Percentiles rank a stretch among this genome's conserved stretches.
phyloP scores from a whole-genome alignment of 345 rosid genomes.

The Isatis tinctoria region DNA sequence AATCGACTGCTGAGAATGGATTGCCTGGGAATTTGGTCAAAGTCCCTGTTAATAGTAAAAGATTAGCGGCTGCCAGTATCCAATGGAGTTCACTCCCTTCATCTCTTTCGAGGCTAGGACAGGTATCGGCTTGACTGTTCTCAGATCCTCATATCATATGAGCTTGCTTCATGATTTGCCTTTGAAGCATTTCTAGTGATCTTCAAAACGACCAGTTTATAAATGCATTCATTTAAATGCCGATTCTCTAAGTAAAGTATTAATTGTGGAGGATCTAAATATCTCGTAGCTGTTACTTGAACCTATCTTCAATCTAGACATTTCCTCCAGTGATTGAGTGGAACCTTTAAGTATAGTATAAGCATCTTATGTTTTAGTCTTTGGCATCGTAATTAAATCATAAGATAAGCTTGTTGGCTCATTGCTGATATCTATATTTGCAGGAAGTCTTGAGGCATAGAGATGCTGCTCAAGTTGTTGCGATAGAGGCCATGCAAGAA shows the following conservation, averaged over 20 bases:
- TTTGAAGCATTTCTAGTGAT: background rate
- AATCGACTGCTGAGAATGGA: conserved; percentile 55
- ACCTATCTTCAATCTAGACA: background rate
- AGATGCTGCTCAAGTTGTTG: conserved; percentile 86
- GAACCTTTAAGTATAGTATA: background rate
- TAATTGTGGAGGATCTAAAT: background rate
- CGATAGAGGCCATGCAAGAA: conserved; percentile 87
- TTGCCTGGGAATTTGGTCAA: conserved; percentile 70
- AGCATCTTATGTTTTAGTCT: background rate
- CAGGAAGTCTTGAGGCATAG: conserved; percentile 88
- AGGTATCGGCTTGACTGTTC: conserved; percentile 44
- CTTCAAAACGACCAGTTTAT: background rate
- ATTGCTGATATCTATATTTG: background rate
- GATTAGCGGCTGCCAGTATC: conserved; percentile 60
- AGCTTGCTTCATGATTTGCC: background rate
- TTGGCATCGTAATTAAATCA: background rate
- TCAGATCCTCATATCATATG: conserved; percentile 17
- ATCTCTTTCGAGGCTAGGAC: conserved; percentile 83
- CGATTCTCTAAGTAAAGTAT: background rate
- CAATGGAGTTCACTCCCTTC: conserved; percentile 79
- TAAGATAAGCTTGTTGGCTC: background rate
- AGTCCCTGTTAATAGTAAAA: conserved; percentile 61
- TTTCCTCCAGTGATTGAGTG: background rate
- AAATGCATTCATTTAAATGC: background rate
- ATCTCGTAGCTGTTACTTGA: background rate